These are phyloP conservation scores for Colletotrichum spaethianum DNA, from an alignment of 2,329 filamentous ascomycete species.

Conservation along the genomic window DNA sequence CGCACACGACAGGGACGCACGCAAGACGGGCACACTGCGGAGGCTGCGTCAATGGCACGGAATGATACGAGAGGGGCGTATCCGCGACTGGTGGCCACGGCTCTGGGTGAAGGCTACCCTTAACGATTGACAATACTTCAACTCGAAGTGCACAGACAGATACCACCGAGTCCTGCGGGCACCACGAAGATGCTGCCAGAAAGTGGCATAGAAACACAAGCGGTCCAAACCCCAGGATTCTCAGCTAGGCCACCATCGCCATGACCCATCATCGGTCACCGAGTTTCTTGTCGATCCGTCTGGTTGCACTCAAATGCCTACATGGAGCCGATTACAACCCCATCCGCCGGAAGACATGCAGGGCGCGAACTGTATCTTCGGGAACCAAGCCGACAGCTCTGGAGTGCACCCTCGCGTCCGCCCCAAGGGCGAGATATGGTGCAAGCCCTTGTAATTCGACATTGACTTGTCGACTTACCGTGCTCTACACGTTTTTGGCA, in stretches of 20 bases:
- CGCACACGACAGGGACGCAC: neutral
- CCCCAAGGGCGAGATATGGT: constrained; percentile 18
- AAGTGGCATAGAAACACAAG: neutral
- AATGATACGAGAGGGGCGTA: constrained; percentile 32
- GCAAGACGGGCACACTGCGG: constrained; percentile 6
- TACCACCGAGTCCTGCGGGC: neutral
- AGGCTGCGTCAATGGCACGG: constrained; percentile 18
- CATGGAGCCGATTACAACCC: neutral
- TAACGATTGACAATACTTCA: neutral
- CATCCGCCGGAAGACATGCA: constrained; percentile 13
- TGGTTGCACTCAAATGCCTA: neutral
- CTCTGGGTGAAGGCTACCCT: constrained; percentile 13
- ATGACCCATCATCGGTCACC: neutral
- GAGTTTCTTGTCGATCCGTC: neutral
- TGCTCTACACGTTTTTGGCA: neutral
- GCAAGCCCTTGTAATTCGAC: constrained; percentile 14
- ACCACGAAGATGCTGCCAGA: neutral
- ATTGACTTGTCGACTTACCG: neutral
- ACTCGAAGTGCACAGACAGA: neutral
- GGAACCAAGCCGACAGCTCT: constrained; percentile 6
- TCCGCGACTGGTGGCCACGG: constrained; percentile 20
- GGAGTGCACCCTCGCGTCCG: constrained; percentile 8
- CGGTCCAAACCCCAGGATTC: neutral
- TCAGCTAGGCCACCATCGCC: neutral
- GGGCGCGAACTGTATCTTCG: constrained; percentile 21